Percentiles rank a stretch among this genome's conserved stretches.
These are phyloP conservation scores for Xylaria sp. DNA, from an alignment of 2,329 filamentous ascomycete species.

Conservation along the genomic window DNA sequence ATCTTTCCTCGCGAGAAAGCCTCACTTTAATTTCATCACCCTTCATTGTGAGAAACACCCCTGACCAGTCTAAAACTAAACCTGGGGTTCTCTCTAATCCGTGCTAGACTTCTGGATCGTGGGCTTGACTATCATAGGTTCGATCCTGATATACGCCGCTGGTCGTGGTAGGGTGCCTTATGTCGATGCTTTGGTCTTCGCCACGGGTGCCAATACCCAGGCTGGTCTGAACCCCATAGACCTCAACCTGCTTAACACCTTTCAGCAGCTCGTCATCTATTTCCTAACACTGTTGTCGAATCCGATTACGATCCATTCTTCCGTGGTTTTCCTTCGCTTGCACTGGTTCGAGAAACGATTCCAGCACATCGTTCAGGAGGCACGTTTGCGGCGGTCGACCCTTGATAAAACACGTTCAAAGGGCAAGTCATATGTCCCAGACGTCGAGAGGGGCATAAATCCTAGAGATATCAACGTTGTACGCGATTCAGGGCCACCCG, in stretches of 20 bases:
- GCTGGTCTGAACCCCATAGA: conserved; percentile 83
- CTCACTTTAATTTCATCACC: conserved; percentile 75
- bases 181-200: conserved; percentile 84
- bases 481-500: conserved; percentile 48
- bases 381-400: conserved; percentile 59
- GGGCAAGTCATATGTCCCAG: conserved; percentile 39
- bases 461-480: conserved; percentile 62
- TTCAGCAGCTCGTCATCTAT: conserved; percentile 69
- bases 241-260: conserved; percentile 61
- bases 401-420: conserved; percentile 57
- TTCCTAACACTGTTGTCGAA: conserved; percentile 68
- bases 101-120: conserved; percentile 72
- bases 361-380: conserved; percentile 72
- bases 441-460: conserved; percentile 59
- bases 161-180: conserved; percentile 59
- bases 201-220: conserved; percentile 81
- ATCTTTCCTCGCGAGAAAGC: conserved; percentile 54
- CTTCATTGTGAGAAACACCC: conserved; percentile 58
- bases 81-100: neutral
- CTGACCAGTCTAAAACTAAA: neutral
- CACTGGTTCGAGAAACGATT: conserved; percentile 99
- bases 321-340: conserved; percentile 83
- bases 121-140: conserved; percentile 64
- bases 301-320: conserved; percentile 77
- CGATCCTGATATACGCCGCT: conserved; percentile 66